These are phyloP conservation scores for Termitomyces sp. DNA, from an alignment of 768 basidiomycete species.

Conservation along the genomic window DNA sequence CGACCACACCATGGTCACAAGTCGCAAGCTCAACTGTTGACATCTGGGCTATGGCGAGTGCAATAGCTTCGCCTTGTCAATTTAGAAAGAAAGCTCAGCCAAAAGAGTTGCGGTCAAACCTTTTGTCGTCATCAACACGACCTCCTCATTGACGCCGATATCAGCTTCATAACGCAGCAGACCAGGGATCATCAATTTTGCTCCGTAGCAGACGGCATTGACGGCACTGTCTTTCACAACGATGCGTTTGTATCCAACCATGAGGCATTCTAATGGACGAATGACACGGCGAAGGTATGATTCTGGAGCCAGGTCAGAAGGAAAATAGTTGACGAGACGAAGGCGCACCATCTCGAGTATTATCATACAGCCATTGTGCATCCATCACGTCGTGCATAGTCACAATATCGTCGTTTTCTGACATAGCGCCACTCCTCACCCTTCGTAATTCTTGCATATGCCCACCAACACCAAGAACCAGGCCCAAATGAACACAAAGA, in stretches of 20 bases:
- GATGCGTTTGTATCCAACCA: conserved; percentile 96
- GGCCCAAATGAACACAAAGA: conserved; percentile 93
- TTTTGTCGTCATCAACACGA: conserved; percentile 98
- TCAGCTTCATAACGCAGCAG: conserved; percentile 94
- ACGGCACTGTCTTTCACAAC: conserved; percentile 99
- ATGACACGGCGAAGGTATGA: conserved; percentile 95
- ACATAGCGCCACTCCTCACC: conserved; percentile 93
- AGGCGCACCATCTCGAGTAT: conserved; percentile 85
- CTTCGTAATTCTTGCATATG: conserved; percentile 99
- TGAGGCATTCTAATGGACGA: conserved; percentile 88
- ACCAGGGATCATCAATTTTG: conserved; percentile 99
- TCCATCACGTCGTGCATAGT: conserved; percentile 99
- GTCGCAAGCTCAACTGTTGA: conserved; percentile 97
- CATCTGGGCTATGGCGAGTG: conserved; percentile 95
- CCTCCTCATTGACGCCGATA: conserved; percentile 92
- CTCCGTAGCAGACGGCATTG: conserved; percentile 98
- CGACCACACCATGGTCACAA: conserved; percentile 98
- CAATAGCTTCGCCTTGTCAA: conserved; percentile 80
- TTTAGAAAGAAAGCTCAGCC: not conserved
- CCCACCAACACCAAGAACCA: conserved; percentile 94
- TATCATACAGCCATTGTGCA: conserved; percentile 98
- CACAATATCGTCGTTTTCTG: conserved; percentile 96
- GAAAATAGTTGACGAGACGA: not conserved
- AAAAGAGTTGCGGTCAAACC: conserved; percentile 36
- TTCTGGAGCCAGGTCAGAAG: conserved; percentile 44